Evolutionary conservation across 2,329 filamentous ascomycete genomes (phyloP), one percentile per base, ranked within the genome.

Genomic region (Fusarium sp.): DNA sequence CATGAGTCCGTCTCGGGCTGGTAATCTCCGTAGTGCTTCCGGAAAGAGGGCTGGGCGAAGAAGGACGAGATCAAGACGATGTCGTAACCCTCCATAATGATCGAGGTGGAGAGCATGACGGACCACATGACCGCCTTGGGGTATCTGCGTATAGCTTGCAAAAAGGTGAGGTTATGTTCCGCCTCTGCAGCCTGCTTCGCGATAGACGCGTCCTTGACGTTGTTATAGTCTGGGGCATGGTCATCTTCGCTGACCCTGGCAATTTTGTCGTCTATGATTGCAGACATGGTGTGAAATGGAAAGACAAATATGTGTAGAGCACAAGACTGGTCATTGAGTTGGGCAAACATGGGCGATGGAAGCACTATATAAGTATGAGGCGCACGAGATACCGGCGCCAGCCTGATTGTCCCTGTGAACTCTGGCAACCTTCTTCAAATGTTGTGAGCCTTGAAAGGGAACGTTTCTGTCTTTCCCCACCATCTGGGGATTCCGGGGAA

Each of bases 61-160:
- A 78, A 76, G 57, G 75, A 76, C 34, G 67, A 65, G 36, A 80
- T 75, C 31, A 76, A 46, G 49, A 72, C 69, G 19, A 71, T 74
- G 19, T 76, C 74, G 40, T 76, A 76, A 10, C 74, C 78, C 55
- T 80, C 79, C 79, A 81, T 81, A 57, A 81, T 77, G 46, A 80
- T 75, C 19, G 76, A 74, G 26, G 71, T 66, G 10, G 77, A 78
- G 26, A 80, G 64, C 14, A 67, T 42, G 26, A 62, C 51, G 34
- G 39, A 67, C 64, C 64, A 67, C 34, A 58, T 54, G 43, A 69
- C 65, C 21, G 66, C 66, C 36, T 60, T 59, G 24, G 66, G 66
- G 39, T 69, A 69, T 38, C 53, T 54, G 10, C 57, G 62, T 31
- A 69, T 45, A 11, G 65, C 66, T 40, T 69, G 61, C 13, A 59